phyloP scores from a whole-genome alignment of 139 green algal species.

The Picochlorum sp. region DNA sequence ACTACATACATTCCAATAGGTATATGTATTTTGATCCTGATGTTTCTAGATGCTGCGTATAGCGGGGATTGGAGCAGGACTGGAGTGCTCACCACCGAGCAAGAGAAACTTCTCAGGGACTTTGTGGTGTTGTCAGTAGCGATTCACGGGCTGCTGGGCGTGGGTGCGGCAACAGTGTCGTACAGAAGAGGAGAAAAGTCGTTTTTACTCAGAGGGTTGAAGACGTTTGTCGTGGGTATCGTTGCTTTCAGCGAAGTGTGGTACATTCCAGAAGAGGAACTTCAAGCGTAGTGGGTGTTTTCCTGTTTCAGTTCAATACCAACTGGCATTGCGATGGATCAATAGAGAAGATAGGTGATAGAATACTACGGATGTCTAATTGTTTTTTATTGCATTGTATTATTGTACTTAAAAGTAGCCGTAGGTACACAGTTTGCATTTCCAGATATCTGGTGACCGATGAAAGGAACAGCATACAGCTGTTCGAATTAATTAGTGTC shows the following conservation, averaged over 20 bases:
- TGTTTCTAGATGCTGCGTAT: conserved; percentile 26
- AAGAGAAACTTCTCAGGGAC: conserved; percentile 7
- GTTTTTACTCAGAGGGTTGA: not conserved
- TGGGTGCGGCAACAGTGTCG: not conserved
- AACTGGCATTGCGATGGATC: no score
- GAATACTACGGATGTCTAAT: no score
- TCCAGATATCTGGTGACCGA: no score
- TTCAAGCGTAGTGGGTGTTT: not conserved
- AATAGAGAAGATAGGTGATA: no score
- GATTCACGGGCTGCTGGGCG: not conserved
- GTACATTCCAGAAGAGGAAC: not conserved
- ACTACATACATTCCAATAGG: not conserved
- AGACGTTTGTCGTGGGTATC: not conserved
- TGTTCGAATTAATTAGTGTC: no score
- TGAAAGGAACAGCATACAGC: no score
- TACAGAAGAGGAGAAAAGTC: not conserved
- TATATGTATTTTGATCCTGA: conserved; percentile 9
- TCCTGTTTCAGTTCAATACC: no score
- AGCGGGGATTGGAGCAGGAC: conserved; percentile 35
- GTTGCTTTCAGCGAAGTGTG: not conserved
- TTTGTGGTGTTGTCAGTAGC: not conserved
- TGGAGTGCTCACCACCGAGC: conserved; percentile 19
- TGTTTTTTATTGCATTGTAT: no score
- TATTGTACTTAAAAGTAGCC: no score
- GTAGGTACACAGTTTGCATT: not conserved